Conservation (phyloP, 108 stramenopile genomes). For the Phaeodactylum tricornutum region DNA sequence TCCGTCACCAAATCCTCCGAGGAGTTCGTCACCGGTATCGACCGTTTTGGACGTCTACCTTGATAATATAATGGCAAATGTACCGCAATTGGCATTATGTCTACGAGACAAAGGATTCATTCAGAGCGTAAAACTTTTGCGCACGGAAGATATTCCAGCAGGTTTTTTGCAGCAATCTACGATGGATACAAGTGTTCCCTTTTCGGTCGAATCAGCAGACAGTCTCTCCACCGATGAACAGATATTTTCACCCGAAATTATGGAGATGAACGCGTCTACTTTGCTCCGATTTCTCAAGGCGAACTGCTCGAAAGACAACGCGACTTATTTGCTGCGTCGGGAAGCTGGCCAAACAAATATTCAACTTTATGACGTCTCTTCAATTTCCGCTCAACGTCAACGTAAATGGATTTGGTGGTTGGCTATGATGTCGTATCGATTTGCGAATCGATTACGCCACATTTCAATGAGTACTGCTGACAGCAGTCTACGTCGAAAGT, state of each 20-base stretch:
- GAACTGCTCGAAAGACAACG: conserved; percentile 67
- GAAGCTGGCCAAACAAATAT: conserved; percentile 53
- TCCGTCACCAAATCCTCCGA: conserved; percentile 7
- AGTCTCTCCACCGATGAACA: conserved; percentile 7
- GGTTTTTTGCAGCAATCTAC: conserved; percentile 64
- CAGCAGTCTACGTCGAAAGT: conserved; percentile 26
- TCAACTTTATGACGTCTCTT: conserved; percentile 73
- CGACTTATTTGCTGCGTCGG: conserved; percentile 65
- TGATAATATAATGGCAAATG: conserved; percentile 82
- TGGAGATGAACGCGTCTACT: conserved; percentile 82
- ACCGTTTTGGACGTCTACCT: conserved; percentile 76
- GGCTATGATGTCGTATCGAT: conserved; percentile 73
- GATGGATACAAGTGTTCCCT: conserved; percentile 29
- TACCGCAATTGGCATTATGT: conserved; percentile 76
- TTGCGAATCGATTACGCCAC: conserved; percentile 65
- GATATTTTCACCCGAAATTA: conserved; percentile 68
- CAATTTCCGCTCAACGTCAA: conserved; percentile 63
- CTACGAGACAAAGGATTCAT: conserved; percentile 73
- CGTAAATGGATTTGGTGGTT: conserved; percentile 84
- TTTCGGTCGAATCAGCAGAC: conserved; percentile 20
- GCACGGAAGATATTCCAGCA: conserved; percentile 66
- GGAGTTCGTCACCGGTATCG: conserved; percentile 33
- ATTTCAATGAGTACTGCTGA: conserved; percentile 23
- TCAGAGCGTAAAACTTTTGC: conserved; percentile 65
- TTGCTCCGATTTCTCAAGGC: conserved; percentile 70